Evolutionary conservation across 1,284 basidiomycete species (phyloP).

Genomic region (Cutaneotrichosporon sp.): DNA sequence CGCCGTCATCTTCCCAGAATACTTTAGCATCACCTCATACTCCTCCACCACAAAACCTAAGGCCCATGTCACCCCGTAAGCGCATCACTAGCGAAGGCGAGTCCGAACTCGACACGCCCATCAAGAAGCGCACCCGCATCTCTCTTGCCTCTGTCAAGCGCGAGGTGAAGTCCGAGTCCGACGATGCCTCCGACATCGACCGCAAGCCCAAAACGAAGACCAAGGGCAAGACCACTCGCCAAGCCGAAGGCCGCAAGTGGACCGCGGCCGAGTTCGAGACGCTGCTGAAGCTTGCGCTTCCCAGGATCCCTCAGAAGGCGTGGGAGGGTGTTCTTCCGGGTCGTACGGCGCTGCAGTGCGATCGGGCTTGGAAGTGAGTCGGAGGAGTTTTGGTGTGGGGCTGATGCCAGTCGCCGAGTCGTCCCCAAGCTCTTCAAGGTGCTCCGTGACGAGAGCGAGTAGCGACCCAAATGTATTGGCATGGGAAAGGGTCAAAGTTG

Average conservation of each 20-base stretch:
- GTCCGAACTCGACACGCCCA: too few relatives aligned
- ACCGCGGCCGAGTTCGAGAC: not conserved
- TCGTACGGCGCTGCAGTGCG: constrained; percentile 1
- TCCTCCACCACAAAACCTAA: too few relatives aligned
- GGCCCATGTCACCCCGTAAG: too few relatives aligned
- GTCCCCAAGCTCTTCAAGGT: constrained; percentile 1
- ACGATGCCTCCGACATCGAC: not conserved
- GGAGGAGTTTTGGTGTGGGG: not conserved
- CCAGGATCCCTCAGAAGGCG: not conserved
- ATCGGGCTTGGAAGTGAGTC: constrained; percentile 3
- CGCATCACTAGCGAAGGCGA: too few relatives aligned
- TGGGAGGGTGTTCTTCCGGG: not conserved
- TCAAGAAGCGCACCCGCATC: too few relatives aligned
- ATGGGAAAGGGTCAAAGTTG: not conserved
- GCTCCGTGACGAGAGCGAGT: not conserved
- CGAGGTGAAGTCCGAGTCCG: not conserved
- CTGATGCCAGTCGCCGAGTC: constrained; percentile 1
- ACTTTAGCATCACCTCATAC: too few relatives aligned
- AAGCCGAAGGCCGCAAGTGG: constrained; percentile 1
- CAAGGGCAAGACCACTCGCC: not conserved
- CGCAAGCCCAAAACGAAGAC: not conserved
- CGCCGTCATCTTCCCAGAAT: too few relatives aligned
- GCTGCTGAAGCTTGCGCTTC: not conserved
- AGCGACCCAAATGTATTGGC: not conserved
- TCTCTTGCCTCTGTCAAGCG: too few relatives aligned